Conservation (phyloP, 2,329 filamentous ascomycete species). For the Colletotrichum sp. region DNA sequence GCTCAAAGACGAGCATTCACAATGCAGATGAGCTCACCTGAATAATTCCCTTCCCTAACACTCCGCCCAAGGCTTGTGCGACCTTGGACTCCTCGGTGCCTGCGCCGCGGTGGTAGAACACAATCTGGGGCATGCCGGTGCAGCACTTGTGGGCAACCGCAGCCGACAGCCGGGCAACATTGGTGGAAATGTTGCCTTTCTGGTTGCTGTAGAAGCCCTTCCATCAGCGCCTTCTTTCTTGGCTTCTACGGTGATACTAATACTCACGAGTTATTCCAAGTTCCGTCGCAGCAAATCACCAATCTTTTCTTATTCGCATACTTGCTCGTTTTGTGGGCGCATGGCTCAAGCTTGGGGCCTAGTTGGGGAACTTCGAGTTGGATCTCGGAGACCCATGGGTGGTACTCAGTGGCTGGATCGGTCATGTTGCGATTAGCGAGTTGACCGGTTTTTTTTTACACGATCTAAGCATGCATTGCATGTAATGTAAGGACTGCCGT, state of each 20-base stretch:
- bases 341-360: not conserved
- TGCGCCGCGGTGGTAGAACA: constrained; percentile 41
- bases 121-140: constrained; percentile 36
- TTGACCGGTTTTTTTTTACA: rapidly evolving
- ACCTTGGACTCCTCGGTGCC: constrained; percentile 29
- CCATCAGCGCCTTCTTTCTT: not conserved
- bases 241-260: not conserved
- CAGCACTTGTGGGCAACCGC: constrained; percentile 31
- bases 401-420: not conserved
- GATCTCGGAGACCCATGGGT: not conserved
- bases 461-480: rapidly evolving
- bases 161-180: constrained; percentile 37
- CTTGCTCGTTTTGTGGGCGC: constrained; percentile 7
- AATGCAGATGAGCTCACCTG: not conserved
- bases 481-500: not conserved
- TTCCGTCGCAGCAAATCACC: constrained; percentile 41
- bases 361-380: not conserved
- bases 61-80: constrained; percentile 27
- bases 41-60: constrained; percentile 28
- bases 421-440: not conserved
- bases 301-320: constrained; percentile 25
- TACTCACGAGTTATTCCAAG: constrained; percentile 33
- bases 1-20: not conserved
- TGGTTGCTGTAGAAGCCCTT: not conserved
- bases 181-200: constrained; percentile 24